Base-by-base conservation (phyloP, 176 grass and related monocot genomes). In the Musa beccarii region DNA sequence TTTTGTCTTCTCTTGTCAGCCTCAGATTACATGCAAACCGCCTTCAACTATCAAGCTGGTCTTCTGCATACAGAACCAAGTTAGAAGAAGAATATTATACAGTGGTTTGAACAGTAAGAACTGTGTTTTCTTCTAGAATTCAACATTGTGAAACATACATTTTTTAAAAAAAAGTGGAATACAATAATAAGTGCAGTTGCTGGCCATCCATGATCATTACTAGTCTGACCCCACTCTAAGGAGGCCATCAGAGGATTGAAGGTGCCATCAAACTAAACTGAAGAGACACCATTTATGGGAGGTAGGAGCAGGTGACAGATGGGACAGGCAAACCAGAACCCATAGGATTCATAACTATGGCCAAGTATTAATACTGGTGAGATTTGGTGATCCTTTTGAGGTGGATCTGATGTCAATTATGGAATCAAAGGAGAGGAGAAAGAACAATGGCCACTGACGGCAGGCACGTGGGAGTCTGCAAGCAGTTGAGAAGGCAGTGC, bases 341-440 rank as follows among this genome's bases (percentile, higher is more conserved):
- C 68, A 51, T 70, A 16, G 68, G 68, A 70, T 70, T 70, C 68
- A 70, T 21, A 70, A 70, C 49, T 21, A 19, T 51, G 29, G 28
- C 43, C 43, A 51, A 50, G 20, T 51, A 70, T 51, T 70, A 20
- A 70, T 52, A 70, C 43, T 70, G 49, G 17, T 3, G 68, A 70
- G 68, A 70, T 70, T 70, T 70, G 49, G 68, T 70, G 49, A 70
- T 70, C 49, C 68, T 70, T 70, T 70, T 70, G 68, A 70, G 68
- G 68, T 70, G 43, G 68, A 70, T 70, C 68, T 70, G 16, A 51
- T 70, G 68, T 70, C 68, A 70, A 70, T 70, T 70, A 51, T 21
- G 17, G 29, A 70, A 49, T 50, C 68, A 70, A 10, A 51, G 6
- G 66, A 17, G 26, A 43, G 66, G 26, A 68, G 66, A 43, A 68